A percentile compares a stretch with the other conserved stretches of the same genome.
These are phyloP conservation scores for Prosopis cineraria DNA, from an alignment of 306 rosid species.

Conservation along the genomic window DNA sequence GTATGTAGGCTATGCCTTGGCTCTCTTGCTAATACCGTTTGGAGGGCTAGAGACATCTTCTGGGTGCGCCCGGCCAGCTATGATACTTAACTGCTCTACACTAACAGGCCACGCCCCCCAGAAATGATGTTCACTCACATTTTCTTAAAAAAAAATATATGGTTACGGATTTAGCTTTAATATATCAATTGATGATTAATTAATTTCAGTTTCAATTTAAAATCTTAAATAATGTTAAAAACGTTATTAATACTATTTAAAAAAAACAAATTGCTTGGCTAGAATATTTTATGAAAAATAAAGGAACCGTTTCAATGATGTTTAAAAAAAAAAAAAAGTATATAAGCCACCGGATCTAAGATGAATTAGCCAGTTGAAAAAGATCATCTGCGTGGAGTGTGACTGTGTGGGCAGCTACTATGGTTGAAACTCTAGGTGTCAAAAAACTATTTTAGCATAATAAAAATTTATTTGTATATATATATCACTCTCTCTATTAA, in stretches of 20 bases:
- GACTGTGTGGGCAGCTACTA: too few relatives aligned
- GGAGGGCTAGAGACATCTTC: neutral
- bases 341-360: neutral
- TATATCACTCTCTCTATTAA: too few relatives aligned
- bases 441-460: too few relatives aligned
- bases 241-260: too few relatives aligned
- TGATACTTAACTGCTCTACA: neutral
- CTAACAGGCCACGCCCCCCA: neutral
- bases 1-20: neutral
- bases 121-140: neutral
- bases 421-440: neutral
- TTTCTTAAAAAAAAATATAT: neutral
- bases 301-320: neutral
- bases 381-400: too few relatives aligned
- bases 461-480: too few relatives aligned
- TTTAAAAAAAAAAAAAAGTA: too few relatives aligned
- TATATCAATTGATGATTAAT: too few relatives aligned
- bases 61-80: neutral
- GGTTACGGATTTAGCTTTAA: too few relatives aligned
- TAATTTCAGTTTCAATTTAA: neutral
- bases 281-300: too few relatives aligned
- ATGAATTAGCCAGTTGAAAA: too few relatives aligned
- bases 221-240: too few relatives aligned
- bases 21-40: neutral
- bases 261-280: neutral